Percentiles rank a stretch among this genome's conserved stretches.
Evolutionary conservation across 2,329 filamentous ascomycete species (phyloP).

Genomic region (Aureobasidium leucospermi): DNA sequence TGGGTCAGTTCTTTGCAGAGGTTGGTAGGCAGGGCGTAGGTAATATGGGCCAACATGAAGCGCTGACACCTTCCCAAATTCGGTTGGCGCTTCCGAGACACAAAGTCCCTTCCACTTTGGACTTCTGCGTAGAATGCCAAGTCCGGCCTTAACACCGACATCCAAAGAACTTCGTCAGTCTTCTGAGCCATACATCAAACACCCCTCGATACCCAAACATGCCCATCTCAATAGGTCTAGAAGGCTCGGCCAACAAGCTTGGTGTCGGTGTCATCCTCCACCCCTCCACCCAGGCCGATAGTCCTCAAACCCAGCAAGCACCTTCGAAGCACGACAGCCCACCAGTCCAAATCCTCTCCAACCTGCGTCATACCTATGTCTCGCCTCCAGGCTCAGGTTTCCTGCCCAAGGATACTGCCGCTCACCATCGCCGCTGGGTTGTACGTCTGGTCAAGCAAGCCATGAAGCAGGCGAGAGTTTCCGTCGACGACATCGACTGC

Average conservation of each 20-base stretch:
- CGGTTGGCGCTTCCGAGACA: background rate
- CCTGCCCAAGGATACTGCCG: constrained; percentile 90
- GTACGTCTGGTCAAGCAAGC: constrained; percentile 73
- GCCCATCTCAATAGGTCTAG: constrained; percentile 63
- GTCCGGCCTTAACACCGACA: constrained; percentile 8
- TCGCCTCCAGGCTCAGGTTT: constrained; percentile 91
- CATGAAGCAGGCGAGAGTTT: constrained; percentile 59
- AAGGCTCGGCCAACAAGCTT: constrained; percentile 97
- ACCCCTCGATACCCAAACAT: constrained; percentile 19
- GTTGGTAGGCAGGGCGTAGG: background rate
- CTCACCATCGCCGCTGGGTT: constrained; percentile 83
- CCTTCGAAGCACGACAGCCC: constrained; percentile 23
- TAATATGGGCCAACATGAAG: background rate
- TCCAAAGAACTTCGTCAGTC: background rate
- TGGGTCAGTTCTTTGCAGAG: background rate
- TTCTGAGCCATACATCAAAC: background rate
- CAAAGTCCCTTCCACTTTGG: background rate
- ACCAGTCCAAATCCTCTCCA: constrained; percentile 69
- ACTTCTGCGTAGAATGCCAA: background rate
- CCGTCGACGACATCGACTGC: constrained; percentile 66
- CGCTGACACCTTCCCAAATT: background rate
- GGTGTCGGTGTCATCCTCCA: constrained; percentile 89
- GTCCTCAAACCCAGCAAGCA: constrained; percentile 15
- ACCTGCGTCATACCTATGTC: constrained; percentile 88
- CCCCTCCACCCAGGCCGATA: constrained; percentile 39